Conservation (phyloP, 371 early-diverging fungal genomes). For the Conidiobolus incongruus region DNA sequence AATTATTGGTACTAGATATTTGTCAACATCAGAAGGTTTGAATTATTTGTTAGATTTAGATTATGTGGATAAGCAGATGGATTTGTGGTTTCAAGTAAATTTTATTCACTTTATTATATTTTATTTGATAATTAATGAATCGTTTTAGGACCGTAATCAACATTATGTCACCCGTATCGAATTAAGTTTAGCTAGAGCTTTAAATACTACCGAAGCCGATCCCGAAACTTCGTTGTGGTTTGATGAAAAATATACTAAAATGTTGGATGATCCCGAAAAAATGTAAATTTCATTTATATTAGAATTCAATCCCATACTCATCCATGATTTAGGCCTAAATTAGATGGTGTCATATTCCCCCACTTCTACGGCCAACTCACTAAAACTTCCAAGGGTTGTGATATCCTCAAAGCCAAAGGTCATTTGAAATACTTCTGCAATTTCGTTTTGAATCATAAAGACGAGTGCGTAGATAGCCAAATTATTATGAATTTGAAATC, state of each 20-base stretch:
- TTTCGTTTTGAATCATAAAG: conserved; percentile 26
- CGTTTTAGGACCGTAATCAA: conserved; percentile 36
- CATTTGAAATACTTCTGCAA: conserved; percentile 40
- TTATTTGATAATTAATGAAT: not conserved
- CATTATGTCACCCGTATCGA: conserved; percentile 62
- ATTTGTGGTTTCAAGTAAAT: conserved; percentile 58
- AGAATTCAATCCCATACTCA: not conserved
- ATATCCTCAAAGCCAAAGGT: conserved; percentile 28
- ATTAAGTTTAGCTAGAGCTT: conserved; percentile 37
- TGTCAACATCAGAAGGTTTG: conserved; percentile 51
- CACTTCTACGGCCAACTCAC: conserved; percentile 72
- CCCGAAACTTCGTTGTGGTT: conserved; percentile 8
- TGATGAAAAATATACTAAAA: conserved; percentile 1
- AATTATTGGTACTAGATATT: too few species aligned
- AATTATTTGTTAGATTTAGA: conserved; percentile 38
- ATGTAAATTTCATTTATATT: conserved; percentile 1
- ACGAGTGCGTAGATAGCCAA: conserved; percentile 14
- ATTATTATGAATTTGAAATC: conserved; percentile 40
- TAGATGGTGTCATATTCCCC: conserved; percentile 28
- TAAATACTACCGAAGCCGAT: conserved; percentile 7
- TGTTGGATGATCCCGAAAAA: conserved; percentile 6
- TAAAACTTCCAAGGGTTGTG: conserved; percentile 54
- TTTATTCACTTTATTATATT: not conserved
- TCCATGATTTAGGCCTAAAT: conserved; percentile 13
- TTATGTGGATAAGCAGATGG: conserved; percentile 56